A percentile compares a stretch with the other conserved stretches of the same genome.
phyloP scores from a whole-genome alignment of 768 basidiomycete genomes.

The Naematelia aurantialba region DNA sequence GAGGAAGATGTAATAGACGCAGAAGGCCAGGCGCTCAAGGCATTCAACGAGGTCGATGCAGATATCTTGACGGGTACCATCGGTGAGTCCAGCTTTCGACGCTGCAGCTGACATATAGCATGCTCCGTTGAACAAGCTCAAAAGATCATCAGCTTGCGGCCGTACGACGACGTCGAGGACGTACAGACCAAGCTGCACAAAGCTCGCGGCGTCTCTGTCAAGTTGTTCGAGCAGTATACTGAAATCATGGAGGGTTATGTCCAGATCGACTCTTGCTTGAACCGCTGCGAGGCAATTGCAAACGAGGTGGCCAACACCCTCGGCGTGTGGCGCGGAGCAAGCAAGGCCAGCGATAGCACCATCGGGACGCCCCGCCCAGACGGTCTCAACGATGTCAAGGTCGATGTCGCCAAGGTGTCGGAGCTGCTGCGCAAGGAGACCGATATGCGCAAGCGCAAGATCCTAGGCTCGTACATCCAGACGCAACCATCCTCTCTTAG shows the following conservation, averaged over 20 bases:
- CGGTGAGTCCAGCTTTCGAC: constrained; percentile 40
- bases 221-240: constrained; percentile 85
- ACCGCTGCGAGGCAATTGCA: constrained; percentile 83
- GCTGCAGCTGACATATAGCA: constrained; percentile 37
- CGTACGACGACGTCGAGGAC: constrained; percentile 72
- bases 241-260: constrained; percentile 72
- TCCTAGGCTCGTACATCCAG: constrained; percentile 61
- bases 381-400: constrained; percentile 47
- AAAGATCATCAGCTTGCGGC: constrained; percentile 71
- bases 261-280: constrained; percentile 80
- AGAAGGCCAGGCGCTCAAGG: constrained; percentile 49
- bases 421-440: constrained; percentile 47
- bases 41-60: constrained; percentile 53
- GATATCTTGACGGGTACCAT: constrained; percentile 54
- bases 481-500: constrained; percentile 68
- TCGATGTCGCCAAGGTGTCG: constrained; percentile 46
- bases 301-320: constrained; percentile 68
- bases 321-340: constrained; percentile 64
- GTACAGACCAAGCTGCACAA: constrained; percentile 74
- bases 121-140: constrained; percentile 78
- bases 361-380: constrained; percentile 36
- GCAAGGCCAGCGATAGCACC: constrained; percentile 25
- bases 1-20: constrained; percentile 41
- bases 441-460: constrained; percentile 41
- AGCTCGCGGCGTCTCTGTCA: constrained; percentile 87